Conservation (phyloP, 306 rosid genomes). For the Sicyos edulis region DNA sequence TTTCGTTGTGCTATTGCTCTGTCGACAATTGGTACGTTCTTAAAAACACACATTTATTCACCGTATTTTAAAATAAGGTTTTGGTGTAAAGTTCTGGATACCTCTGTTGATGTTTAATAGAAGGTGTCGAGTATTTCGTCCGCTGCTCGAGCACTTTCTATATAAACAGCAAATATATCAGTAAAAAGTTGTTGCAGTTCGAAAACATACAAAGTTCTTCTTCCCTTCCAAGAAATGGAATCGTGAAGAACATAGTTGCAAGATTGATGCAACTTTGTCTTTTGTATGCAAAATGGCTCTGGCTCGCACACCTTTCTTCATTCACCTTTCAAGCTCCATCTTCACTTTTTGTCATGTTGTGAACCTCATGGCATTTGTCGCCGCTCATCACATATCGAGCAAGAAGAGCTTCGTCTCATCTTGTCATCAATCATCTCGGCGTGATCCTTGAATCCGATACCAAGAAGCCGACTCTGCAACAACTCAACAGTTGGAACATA, state of each 20-base stretch:
- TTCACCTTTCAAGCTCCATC: slow-evolving; percentile 26
- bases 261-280: background rate
- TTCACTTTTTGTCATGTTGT: slow-evolving; percentile 27
- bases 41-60: too few relatives aligned
- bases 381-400: slow-evolving; percentile 50
- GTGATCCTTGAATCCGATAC: slow-evolving; percentile 47
- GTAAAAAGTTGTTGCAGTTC: background rate
- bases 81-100: too few relatives aligned
- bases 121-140: too few relatives aligned
- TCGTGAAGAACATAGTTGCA: background rate
- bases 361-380: slow-evolving; percentile 29
- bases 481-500: slow-evolving; percentile 56
- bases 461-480: slow-evolving; percentile 56
- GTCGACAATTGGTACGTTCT: too few relatives aligned
- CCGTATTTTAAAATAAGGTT: too few relatives aligned
- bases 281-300: background rate
- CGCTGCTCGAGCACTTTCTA: too few relatives aligned
- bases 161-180: background rate
- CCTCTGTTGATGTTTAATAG: too few relatives aligned
- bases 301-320: background rate
- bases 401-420: slow-evolving; percentile 66
- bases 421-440: slow-evolving; percentile 55
- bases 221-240: background rate
- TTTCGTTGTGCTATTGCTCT: too few relatives aligned
- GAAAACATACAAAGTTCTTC: background rate